phyloP scores from a whole-genome alignment of 495 filamentous ascomycete genomes.

The Aspergillus campestris region DNA sequence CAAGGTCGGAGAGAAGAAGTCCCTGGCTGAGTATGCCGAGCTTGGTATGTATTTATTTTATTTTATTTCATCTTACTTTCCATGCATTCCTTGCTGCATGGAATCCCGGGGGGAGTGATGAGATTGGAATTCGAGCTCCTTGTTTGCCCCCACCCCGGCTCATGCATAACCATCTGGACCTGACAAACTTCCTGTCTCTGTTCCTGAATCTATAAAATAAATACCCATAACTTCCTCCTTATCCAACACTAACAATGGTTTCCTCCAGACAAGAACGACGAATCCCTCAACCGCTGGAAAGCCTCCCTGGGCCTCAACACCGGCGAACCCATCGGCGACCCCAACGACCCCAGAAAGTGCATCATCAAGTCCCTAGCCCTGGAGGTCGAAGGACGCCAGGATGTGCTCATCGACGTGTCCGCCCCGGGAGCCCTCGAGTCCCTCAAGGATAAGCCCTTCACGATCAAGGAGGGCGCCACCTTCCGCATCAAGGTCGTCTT shows the following conservation, averaged over 20 bases:
- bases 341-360: slow-evolving; percentile 69
- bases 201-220: background rate
- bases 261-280: slow-evolving; percentile 57
- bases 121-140: background rate
- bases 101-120: no score
- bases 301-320: slow-evolving; percentile 75
- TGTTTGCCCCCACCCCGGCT: background rate
- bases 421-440: slow-evolving; percentile 52
- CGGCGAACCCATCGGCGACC: slow-evolving; percentile 56
- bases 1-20: slow-evolving; percentile 98
- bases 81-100: background rate
- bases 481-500: slow-evolving; percentile 92
- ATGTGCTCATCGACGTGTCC: slow-evolving; percentile 78
- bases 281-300: slow-evolving; percentile 95
- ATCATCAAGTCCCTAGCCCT: slow-evolving; percentile 88
- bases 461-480: slow-evolving; percentile 86
- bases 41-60: slow-evolving; percentile 58
- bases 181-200: background rate
- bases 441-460: slow-evolving; percentile 85
- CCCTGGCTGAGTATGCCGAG: slow-evolving; percentile 80
- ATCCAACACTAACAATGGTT: slow-evolving; percentile 4
- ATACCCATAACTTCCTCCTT: background rate
- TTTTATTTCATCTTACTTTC: background rate
- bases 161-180: background rate
- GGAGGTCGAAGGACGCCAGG: slow-evolving; percentile 64